phyloP scores from a whole-genome alignment of 2,329 filamentous ascomycete species.

The Cercospora citrullina region DNA sequence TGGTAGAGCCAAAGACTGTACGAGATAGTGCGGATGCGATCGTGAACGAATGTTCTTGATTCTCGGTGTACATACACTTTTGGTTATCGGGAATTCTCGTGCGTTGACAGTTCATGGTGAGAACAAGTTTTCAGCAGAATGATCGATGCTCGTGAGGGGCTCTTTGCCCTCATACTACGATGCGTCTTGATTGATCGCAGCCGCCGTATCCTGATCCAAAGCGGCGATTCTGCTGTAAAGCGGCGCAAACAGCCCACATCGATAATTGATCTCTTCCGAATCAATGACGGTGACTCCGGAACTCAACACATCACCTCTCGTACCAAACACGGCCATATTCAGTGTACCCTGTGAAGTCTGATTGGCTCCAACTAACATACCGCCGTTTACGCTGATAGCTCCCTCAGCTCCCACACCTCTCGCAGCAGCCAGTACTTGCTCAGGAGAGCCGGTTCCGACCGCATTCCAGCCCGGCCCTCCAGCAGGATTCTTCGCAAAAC shows the following conservation, averaged over 20 bases:
- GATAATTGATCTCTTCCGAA: neutral
- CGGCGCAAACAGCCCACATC: neutral
- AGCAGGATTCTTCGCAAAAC: neutral
- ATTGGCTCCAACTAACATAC: neutral
- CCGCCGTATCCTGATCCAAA: neutral
- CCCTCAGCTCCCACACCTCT: neutral
- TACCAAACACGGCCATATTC: neutral
- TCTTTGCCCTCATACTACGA: neutral
- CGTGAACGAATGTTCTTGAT: no score
- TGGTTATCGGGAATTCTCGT: no score
- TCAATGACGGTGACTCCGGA: neutral
- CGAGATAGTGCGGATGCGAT: no score
- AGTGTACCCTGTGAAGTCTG: neutral
- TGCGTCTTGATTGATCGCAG: neutral
- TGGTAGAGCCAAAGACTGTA: no score
- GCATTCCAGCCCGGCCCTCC: neutral
- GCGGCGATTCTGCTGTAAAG: neutral
- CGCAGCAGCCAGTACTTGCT: neutral
- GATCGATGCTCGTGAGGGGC: neutral
- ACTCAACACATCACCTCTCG: neutral
- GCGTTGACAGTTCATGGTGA: no score
- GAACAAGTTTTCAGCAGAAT: neutral
- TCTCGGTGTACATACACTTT: no score
- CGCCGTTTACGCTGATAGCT: neutral
- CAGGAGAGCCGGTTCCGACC: neutral